Evolutionary conservation across 495 filamentous ascomycete species (phyloP), one percentile per base, ranked within the genome.

Genomic region (Rusavskia elegans): DNA sequence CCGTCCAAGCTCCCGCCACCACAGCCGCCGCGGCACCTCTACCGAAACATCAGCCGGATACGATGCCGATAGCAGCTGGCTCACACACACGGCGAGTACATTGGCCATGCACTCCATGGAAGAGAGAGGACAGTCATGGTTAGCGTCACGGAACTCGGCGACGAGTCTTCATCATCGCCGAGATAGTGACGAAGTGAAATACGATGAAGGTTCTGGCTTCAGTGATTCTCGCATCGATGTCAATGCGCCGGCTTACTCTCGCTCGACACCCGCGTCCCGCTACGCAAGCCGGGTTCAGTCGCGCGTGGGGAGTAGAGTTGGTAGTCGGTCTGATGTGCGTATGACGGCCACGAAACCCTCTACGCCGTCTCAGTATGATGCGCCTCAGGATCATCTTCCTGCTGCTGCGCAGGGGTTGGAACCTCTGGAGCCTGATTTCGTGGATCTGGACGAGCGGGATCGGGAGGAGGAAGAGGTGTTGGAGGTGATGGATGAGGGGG

Each of bases 71-170:
- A 50, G 27, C 25, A 17, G 16, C 27, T 89, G 85, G 84, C 72
- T 92, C 53, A 72, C 84, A 17, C 80, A 83, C 46, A 77, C 83
- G 2, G 86, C 84, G 2, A 80, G 83, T 10, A 64, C 81, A 21
- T 77, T 89, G 13, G 77, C 82, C n/a, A 75, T 77, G 4, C 79
- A 80, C 44, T 72, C 82, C 2, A 72, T 85, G 53, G 85, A 89
- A 56, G 78, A 78, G 58, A 89, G 88, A 62, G 86, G 86, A 13
- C 84, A 88, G 62, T 71, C 77, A 40, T 92, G 86, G 86, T 75
- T 92, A 3, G 72, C 45, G 10, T 23, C 30, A 2, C 8, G n/a
- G 16, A 23, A n/a, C 6, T 16, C 32, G 14, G 29, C n/a, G 8
- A 30, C 49, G 30, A 17, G 32, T 19, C 10, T 23, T 27, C 27